phyloP scores from a whole-genome alignment of 1,284 basidiomycete genomes.

The Cutaneotrichosporon daszewskae region DNA sequence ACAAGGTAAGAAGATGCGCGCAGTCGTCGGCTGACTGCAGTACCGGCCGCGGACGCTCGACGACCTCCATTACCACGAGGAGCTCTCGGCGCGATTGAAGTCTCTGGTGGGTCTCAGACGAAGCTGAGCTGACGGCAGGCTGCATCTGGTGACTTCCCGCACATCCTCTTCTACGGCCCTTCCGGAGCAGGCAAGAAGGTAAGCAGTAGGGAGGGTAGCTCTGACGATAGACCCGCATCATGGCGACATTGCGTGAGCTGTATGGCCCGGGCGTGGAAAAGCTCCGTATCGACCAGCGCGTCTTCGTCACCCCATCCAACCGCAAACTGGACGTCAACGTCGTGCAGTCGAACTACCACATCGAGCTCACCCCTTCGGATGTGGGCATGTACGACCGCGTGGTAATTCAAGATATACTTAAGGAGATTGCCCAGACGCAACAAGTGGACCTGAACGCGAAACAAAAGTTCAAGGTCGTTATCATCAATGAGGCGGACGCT shows the following conservation, averaged over 20 bases:
- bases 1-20: slow-evolving; percentile 55
- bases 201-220: background rate
- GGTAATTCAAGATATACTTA: slow-evolving; percentile 93
- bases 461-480: slow-evolving; percentile 97
- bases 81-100: slow-evolving; percentile 70
- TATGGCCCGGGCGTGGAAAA: slow-evolving; percentile 92
- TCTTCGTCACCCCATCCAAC: slow-evolving; percentile 90
- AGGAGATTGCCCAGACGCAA: slow-evolving; percentile 98
- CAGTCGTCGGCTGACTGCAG: slow-evolving; percentile 46
- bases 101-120: slow-evolving; percentile 57
- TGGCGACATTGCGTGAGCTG: slow-evolving; percentile 77
- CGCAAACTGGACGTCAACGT: slow-evolving; percentile 95
- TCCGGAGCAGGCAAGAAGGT: slow-evolving; percentile 93
- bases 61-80: slow-evolving; percentile 81
- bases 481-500: slow-evolving; percentile 97
- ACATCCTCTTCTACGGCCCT: slow-evolving; percentile 96
- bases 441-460: slow-evolving; percentile 94
- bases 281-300: slow-evolving; percentile 97
- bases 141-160: slow-evolving; percentile 88
- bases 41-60: slow-evolving; percentile 80
- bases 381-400: slow-evolving; percentile 93
- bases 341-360: slow-evolving; percentile 95
- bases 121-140: slow-evolving; percentile 52
- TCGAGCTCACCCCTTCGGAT: slow-evolving; percentile 98
- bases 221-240: slow-evolving; percentile 66